phyloP scores from a whole-genome alignment of 2,329 filamentous ascomycete genomes.

The Cladophialophora yegresii region DNA sequence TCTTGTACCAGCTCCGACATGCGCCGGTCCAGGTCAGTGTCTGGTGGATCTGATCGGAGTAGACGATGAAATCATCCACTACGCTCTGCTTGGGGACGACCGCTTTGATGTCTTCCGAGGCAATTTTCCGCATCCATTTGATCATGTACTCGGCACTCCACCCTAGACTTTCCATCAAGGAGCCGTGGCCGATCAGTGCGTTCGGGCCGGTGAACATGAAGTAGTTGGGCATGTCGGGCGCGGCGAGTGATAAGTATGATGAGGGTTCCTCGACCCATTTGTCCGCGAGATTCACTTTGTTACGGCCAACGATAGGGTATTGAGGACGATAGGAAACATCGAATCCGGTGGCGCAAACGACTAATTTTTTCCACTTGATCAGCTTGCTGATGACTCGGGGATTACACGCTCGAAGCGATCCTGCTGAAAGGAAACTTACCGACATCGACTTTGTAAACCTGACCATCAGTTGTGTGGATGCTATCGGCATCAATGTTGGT shows the following conservation, averaged over 20 bases:
- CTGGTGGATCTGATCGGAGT: conserved; percentile 41
- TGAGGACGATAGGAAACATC: conserved; percentile 44
- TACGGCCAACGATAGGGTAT: conserved; percentile 41
- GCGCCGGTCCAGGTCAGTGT: conserved; percentile 36
- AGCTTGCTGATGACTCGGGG: conserved; percentile 37
- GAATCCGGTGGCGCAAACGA: conserved; percentile 48
- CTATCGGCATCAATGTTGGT: conserved; percentile 40
- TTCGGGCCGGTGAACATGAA: conserved; percentile 42
- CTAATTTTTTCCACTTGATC: conserved; percentile 1
- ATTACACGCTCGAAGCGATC: conserved; percentile 36
- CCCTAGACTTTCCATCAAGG: conserved; percentile 34
- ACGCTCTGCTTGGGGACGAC: conserved; percentile 38
- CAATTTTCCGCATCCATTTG: conserved; percentile 40
- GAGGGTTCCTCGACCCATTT: conserved; percentile 39
- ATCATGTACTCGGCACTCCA: conserved; percentile 40
- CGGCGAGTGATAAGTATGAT: conserved; percentile 38
- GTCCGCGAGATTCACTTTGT: conserved; percentile 37
- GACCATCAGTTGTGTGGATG: conserved; percentile 29
- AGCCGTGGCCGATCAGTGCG: conserved; percentile 38
- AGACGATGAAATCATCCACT: conserved; percentile 41
- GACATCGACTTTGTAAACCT: conserved; percentile 8
- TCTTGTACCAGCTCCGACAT: conserved; percentile 33
- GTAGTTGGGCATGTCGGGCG: conserved; percentile 41
- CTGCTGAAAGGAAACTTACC: conserved; percentile 34
- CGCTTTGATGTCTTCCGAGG: conserved; percentile 41